Evolutionary conservation across 169 alveolate genomes (phyloP).

Genomic region (Eimeria acervulina): DNA sequence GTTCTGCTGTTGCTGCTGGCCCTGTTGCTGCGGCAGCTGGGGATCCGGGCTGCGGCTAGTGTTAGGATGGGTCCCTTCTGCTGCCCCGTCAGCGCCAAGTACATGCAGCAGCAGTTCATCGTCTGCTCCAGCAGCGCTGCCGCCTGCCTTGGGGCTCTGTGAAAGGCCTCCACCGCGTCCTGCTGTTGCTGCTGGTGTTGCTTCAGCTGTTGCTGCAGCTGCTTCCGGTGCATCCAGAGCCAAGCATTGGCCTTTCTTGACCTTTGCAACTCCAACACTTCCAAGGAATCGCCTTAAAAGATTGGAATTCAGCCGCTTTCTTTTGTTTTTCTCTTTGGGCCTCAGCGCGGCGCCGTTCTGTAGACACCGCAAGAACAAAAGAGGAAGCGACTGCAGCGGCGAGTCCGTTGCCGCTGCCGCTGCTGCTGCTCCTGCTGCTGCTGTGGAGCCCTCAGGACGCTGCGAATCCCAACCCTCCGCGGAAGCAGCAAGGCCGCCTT

Average conservation of each 20-base stretch:
- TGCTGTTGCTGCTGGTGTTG: slow-evolving; percentile 21
- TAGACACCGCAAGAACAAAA: slow-evolving; percentile 25
- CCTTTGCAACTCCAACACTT: neutral
- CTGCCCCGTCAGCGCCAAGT: neutral
- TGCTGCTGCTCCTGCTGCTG: slow-evolving; percentile 7
- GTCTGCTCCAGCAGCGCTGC: slow-evolving; percentile 2
- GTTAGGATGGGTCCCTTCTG: neutral
- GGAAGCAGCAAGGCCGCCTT: slow-evolving; percentile 25
- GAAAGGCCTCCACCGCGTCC: neutral
- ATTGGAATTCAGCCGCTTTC: neutral
- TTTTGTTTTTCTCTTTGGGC: neutral
- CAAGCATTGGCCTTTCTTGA: neutral
- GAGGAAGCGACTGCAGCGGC: slow-evolving; percentile 44
- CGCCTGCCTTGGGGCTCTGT: neutral
- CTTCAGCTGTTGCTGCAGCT: neutral
- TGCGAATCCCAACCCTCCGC: slow-evolving; percentile 26
- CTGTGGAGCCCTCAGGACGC: neutral
- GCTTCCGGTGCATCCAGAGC: neutral
- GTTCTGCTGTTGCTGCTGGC: slow-evolving; percentile 32
- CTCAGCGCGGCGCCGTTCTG: neutral
- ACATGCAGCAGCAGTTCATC: neutral
- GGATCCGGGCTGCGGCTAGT: slow-evolving; percentile 25
- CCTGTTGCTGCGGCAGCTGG: neutral
- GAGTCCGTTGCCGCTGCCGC: slow-evolving; percentile 3
- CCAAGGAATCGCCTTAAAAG: neutral